phyloP scores from a whole-genome alignment of 2,329 filamentous ascomycete genomes.

The Chrysoporthe cubensis region DNA sequence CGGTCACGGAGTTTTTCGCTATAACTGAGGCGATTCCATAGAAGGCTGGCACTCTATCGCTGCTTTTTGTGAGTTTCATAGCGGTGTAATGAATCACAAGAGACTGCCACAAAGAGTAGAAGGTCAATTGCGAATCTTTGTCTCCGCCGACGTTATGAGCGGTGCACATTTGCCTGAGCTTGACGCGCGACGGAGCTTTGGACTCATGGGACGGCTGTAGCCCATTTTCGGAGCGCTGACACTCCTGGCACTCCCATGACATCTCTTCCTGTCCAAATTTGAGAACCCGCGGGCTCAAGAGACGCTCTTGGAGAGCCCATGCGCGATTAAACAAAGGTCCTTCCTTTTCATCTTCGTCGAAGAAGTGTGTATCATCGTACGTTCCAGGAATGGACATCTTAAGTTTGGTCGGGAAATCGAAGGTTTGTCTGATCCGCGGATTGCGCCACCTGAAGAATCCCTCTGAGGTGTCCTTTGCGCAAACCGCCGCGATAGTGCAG shows the following conservation, averaged over 20 bases:
- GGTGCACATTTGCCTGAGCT: not conserved
- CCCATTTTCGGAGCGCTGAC: not conserved
- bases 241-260: not conserved
- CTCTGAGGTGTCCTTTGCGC: not conserved
- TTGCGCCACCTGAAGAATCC: not conserved
- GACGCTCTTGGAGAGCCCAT: conserved; percentile 1
- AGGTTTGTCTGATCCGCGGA: not conserved
- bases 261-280: not conserved
- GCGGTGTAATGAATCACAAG: not conserved
- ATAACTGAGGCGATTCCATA: not conserved
- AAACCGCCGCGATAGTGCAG: not conserved
- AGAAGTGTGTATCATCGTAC: not conserved
- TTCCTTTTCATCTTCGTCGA: not conserved
- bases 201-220: not conserved
- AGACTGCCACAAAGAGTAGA: not conserved
- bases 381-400: not conserved
- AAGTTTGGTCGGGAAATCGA: not conserved
- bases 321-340: not conserved
- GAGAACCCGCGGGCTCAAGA: not conserved
- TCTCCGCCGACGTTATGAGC: not conserved
- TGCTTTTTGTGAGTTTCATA: not conserved
- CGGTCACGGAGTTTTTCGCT: not conserved
- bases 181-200: not conserved
- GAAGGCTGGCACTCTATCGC: not conserved
- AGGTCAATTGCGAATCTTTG: not conserved